Evolutionary conservation across 805 yeast species (phyloP).

Genomic region (Suhomyces kilbournensis): DNA sequence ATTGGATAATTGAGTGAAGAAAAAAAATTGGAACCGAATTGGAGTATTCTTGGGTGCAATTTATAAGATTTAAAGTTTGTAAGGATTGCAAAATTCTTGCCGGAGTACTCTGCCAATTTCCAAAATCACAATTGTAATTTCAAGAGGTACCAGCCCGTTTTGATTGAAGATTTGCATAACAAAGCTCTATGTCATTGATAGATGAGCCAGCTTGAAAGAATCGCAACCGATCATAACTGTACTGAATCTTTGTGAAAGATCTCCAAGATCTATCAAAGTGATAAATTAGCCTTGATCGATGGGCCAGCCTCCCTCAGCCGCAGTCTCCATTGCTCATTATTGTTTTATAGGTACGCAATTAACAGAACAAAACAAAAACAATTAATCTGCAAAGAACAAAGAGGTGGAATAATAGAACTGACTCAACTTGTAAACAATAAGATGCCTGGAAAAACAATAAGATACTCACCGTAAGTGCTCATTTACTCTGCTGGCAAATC

Average conservation of each 20-base stretch:
- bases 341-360: not conserved
- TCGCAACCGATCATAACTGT: not conserved
- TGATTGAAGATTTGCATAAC: not conserved
- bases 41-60: not conserved
- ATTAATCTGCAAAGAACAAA: not conserved
- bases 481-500: not conserved
- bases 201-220: not conserved
- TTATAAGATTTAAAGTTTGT: not conserved
- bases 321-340: not conserved
- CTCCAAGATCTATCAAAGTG: not conserved
- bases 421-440: not conserved
- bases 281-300: not conserved
- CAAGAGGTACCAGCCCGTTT: not conserved
- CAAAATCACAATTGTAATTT: not conserved
- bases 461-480: not conserved
- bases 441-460: not conserved
- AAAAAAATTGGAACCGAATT: not conserved
- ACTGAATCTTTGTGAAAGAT: not conserved
- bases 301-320: slow-evolving; percentile 1
- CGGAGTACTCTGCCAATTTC: not conserved
- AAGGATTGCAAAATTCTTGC: not conserved
- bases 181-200: not conserved
- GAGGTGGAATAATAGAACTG: not conserved
- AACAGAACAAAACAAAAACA: not conserved
- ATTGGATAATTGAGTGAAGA: not conserved